These are phyloP conservation scores for Linum lewisii DNA, from an alignment of 345 rosid genomes.

Conservation along the genomic window DNA sequence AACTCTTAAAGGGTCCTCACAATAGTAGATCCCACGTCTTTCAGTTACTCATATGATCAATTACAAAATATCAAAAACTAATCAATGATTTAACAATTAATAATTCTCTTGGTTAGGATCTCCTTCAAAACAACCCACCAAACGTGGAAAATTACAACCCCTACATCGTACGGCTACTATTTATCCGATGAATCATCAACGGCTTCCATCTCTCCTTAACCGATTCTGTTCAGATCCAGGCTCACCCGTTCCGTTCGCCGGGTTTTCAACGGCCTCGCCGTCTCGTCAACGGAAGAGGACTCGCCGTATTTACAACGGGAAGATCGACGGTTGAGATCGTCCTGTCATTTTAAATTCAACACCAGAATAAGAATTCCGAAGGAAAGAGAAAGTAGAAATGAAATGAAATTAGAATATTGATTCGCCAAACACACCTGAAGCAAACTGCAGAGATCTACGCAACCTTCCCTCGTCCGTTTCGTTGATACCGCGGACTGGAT, in stretches of 20 bases:
- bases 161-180: slow-evolving; percentile 21
- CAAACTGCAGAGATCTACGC: slow-evolving; percentile 23
- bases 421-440: neutral
- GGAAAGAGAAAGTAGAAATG: neutral
- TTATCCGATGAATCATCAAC: slow-evolving; percentile 5
- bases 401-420: neutral
- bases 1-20: no score
- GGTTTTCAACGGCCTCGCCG: slow-evolving; percentile 13
- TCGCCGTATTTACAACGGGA: slow-evolving; percentile 9
- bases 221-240: neutral
- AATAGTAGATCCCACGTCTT: no score
- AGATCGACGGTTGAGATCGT: slow-evolving; percentile 10
- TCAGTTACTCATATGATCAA: no score
- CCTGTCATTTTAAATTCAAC: slow-evolving; percentile 10
- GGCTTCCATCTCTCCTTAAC: slow-evolving; percentile 2
- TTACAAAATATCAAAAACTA: no score
- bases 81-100: no score
- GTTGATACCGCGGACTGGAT: slow-evolving; percentile 10
- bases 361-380: neutral
- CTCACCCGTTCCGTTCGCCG: slow-evolving; percentile 12
- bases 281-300: slow-evolving; percentile 12
- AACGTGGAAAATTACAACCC: neutral
- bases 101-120: no score
- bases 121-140: neutral
- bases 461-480: slow-evolving; percentile 19